phyloP scores from a whole-genome alignment of 176 grass and related monocot genomes.

The Oryza glaberrima region DNA sequence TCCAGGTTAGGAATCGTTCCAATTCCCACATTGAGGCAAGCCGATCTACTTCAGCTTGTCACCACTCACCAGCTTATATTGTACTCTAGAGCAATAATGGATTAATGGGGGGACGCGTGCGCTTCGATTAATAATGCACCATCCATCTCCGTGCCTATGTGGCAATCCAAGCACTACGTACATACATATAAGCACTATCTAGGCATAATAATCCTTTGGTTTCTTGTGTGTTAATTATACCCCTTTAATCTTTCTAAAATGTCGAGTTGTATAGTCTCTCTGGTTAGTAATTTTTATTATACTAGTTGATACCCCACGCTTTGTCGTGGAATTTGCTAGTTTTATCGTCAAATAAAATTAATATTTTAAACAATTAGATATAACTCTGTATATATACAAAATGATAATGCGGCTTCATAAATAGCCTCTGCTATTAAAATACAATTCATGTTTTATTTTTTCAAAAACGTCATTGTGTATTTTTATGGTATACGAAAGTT shows the following conservation, averaged over 20 bases:
- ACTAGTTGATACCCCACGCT: no score
- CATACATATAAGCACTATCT: not conserved
- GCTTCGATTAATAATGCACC: constrained; percentile 13
- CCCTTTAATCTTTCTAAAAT: not conserved
- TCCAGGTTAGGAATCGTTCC: not conserved
- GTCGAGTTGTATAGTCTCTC: not conserved
- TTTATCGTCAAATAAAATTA: no score
- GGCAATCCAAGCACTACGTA: not conserved
- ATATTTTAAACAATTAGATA: no score
- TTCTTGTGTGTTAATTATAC: not conserved
- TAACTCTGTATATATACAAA: no score
- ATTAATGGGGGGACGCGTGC: not conserved
- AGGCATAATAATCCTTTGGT: not conserved
- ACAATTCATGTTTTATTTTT: no score
- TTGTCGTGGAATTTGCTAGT: no score
- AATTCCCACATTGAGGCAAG: constrained; percentile 8
- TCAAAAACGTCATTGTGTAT: no score
- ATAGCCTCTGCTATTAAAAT: no score
- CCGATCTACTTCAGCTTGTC: constrained; percentile 1
- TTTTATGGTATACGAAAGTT: no score
- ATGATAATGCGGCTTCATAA: no score
- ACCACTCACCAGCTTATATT: constrained; percentile 20
- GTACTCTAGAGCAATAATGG: constrained; percentile 41
- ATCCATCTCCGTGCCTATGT: constrained; percentile 5
- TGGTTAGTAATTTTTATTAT: not conserved